Base-by-base conservation (phyloP, 352 stramenopile species). In the Sclerospora graminicola region DNA sequence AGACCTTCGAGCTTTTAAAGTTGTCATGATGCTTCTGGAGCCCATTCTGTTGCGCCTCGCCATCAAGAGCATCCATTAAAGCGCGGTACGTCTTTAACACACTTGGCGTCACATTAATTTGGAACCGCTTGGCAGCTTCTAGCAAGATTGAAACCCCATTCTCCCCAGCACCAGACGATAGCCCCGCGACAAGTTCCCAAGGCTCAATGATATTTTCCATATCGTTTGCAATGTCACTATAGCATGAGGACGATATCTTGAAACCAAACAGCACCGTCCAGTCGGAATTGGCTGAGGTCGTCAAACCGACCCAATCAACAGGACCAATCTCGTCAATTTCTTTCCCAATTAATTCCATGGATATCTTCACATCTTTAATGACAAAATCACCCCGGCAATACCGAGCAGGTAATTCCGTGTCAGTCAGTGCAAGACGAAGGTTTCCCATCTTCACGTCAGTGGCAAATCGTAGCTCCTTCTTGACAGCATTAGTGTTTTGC, bases 201-300 rank as follows among this genome's bases (percentile, higher is more conserved):
- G 72, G 75, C 42, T 88, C 75, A 33, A 88, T 71, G 21, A 84
- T 69, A 26, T 69, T 60, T 41, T 88, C 75, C 75, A 88, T 85
- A 6, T 74, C 57, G n/a, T 63, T 62, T 13, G 61, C 72, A n/a
- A 81, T 43, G 5, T 88, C 75, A 37, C 57, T 84, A 49, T 76
- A 85, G 50, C 72, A 88, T 0, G 74, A 79, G 10, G 75, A 78
- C n/a, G 61, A 61, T 24, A 88, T 51, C 38, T 84, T 74, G 9
- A 84, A 66, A 4, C 75, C 73, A 29, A 85, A 74, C 5, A 84
- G 48, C 3, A 66, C 41, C 1, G 70, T 80, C 72, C 72, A 87
- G 18, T 78, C 59, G 1, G 69, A 77, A 20, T 69, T 60, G n/a
- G 46, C 52, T 19, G 70, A 83, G 6, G 60, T 83, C 18, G 67